phyloP scores from a whole-genome alignment of 2,329 filamentous ascomycete species.

The Fusarium pseudograminearum region DNA sequence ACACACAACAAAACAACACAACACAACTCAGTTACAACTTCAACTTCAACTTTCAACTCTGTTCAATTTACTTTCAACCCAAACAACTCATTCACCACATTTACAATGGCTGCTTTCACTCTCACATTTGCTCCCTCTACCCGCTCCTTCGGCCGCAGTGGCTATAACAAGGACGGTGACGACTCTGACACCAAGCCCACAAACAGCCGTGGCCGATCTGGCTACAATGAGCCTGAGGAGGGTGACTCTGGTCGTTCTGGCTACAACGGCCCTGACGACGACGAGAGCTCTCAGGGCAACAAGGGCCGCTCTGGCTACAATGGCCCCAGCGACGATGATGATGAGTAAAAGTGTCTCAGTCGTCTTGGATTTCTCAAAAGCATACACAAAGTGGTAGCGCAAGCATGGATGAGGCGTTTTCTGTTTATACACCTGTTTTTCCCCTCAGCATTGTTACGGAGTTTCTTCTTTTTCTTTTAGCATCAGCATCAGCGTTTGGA shows the following conservation, averaged over 20 bases:
- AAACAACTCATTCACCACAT: slow-evolving; percentile 10
- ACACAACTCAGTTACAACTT: slow-evolving; percentile 8
- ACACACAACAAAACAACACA: slow-evolving; percentile 11
- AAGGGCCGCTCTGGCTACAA: slow-evolving; percentile 59
- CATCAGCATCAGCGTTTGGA: slow-evolving; percentile 8
- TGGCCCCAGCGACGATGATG: slow-evolving; percentile 53
- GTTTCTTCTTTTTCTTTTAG: slow-evolving; percentile 25
- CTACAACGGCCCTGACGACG: slow-evolving; percentile 54
- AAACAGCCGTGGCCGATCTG: slow-evolving; percentile 56
- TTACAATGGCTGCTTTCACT: slow-evolving; percentile 50
- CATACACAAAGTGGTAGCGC: slow-evolving; percentile 25
- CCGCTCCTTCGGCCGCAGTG: slow-evolving; percentile 42
- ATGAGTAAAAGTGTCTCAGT: slow-evolving; percentile 41
- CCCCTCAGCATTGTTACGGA: slow-evolving; percentile 35
- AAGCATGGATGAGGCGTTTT: slow-evolving; percentile 43
- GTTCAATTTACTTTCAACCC: background rate
- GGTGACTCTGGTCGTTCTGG: slow-evolving; percentile 57
- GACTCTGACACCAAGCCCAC: slow-evolving; percentile 49
- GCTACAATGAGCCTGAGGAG: slow-evolving; percentile 57
- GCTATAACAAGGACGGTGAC: slow-evolving; percentile 47
- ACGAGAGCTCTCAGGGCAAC: slow-evolving; percentile 50
- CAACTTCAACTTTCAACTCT: background rate
- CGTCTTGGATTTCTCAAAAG: slow-evolving; percentile 7
- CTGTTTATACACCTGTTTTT: slow-evolving; percentile 21
- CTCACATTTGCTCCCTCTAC: slow-evolving; percentile 44